Conservation (phyloP, 192 early-diverging fungal species). For the Podila epigama region DNA sequence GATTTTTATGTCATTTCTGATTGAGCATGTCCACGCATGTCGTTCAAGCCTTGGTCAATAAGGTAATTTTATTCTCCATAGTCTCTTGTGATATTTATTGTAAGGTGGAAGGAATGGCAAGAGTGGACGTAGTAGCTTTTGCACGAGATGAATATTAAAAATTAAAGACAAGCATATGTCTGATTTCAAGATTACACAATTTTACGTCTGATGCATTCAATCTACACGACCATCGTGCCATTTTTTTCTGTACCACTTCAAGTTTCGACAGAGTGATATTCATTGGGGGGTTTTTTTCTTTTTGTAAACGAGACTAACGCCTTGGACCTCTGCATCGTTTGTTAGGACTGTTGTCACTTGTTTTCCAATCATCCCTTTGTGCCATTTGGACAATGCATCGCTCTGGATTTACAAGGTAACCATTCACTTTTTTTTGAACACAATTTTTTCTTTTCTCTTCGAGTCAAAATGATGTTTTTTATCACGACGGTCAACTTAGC, state of each 20-base stretch:
- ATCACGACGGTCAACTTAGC: slow-evolving; percentile 66
- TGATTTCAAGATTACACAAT: slow-evolving; percentile 54
- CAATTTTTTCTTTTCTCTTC: slow-evolving; percentile 2
- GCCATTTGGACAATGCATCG: no score
- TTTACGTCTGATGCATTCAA: slow-evolving; percentile 53
- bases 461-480: slow-evolving; percentile 60
- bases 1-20: no score
- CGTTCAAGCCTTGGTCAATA: no score
- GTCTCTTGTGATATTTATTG: no score
- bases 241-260: background rate
- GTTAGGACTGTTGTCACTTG: background rate
- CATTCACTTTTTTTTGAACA: background rate
- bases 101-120: background rate
- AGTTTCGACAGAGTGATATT: no score
- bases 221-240: no score
- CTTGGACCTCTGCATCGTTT: background rate
- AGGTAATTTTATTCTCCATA: no score
- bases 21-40: no score
- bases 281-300: background rate
- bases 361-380: background rate
- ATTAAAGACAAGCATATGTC: slow-evolving; percentile 72
- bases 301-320: no score
- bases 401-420: background rate
- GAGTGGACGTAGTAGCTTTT: slow-evolving; percentile 16
- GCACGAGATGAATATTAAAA: slow-evolving; percentile 58